Base-by-base conservation (phyloP, 2,329 filamentous ascomycete genomes). In the Lachnellula subtilissima region DNA sequence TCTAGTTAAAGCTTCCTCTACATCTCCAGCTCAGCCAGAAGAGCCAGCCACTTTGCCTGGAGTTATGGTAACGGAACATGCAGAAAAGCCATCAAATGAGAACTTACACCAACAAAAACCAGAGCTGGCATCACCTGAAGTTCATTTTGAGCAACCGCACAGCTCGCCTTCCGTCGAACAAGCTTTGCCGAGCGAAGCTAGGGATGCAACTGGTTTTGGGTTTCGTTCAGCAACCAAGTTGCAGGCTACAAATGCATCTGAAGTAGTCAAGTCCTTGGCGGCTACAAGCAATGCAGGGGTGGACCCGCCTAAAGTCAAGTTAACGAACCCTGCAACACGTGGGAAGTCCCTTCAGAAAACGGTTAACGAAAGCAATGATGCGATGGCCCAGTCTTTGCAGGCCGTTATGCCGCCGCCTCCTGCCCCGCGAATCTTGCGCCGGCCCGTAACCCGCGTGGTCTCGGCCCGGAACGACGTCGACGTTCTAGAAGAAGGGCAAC, bases 271-370 rank as follows among this genome's bases (percentile, higher is more conserved):
- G 15, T 49, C 36, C 35, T 39, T 37, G 15, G 47, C 45, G 14
- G 48, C 39, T n/a, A 45, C 42, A 23, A 52, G 42, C 39, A 52
- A 51, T 11, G 28, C 48, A 35, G 37, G 42, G 28, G 23, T 51
- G 40, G 47, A 28, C n/a, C 54, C 50, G 23, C 56, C 58, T 28
- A 62, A 57, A 49, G 56, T 55, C 11, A 63, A 51, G 43, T 50
- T 67, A 19, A 52, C 54, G 12, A 68, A 67, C 48, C 65, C 67
- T 50, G 63, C 63, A 55, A 66, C 64, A n/a, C 60, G 63, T 51
- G 65, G 65, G 17, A 60, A 58, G 48, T 61, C 64, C 12, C 52
- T 68, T 7, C 63, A 64, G 32, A 53, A 47, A 28, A 50, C 62
- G n/a, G 61, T 62, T 32, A 59, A 60, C 17, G 64, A 17, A 48